phyloP scores from a whole-genome alignment of 2,329 filamentous ascomycete genomes.

The Onygenales sp. region DNA sequence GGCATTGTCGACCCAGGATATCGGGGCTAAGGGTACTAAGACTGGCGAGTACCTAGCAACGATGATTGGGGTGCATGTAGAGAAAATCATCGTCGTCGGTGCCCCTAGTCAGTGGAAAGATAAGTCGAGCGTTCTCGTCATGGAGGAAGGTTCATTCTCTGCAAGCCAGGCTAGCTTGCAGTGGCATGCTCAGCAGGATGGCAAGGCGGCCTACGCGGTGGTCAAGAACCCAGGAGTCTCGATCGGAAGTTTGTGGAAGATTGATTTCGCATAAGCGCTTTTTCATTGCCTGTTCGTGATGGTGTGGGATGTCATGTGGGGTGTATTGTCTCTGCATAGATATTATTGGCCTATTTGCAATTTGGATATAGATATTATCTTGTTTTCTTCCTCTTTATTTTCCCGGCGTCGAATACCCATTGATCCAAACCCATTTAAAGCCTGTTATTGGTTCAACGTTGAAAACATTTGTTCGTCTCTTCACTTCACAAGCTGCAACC shows the following conservation, averaged over 20 bases:
- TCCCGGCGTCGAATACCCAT: too few species aligned
- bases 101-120: constrained; percentile 63
- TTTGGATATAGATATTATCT: too few species aligned
- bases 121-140: constrained; percentile 46
- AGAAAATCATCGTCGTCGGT: constrained; percentile 76
- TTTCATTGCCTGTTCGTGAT: not conserved
- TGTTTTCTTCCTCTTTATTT: too few species aligned
- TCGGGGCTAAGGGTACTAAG: constrained; percentile 52
- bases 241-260: constrained; percentile 57
- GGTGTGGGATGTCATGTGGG: not conserved
- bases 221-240: constrained; percentile 53
- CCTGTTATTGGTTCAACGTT: too few species aligned
- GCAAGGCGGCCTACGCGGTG: constrained; percentile 53
- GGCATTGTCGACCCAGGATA: constrained; percentile 60
- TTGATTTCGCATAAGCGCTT: constrained; percentile 39
- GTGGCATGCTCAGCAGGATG: constrained; percentile 44
- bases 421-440: too few species aligned
- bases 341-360: not conserved
- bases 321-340: not conserved
- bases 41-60: constrained; percentile 66
- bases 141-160: constrained; percentile 37
- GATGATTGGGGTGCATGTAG: constrained; percentile 69
- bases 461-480: too few species aligned
- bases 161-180: constrained; percentile 47
- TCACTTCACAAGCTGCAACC: too few species aligned